A percentile compares a stretch with the other conserved stretches of the same genome.
phyloP scores from a whole-genome alignment of 1,139 yeast genomes.

The Protomyces arabidopsidicola region DNA sequence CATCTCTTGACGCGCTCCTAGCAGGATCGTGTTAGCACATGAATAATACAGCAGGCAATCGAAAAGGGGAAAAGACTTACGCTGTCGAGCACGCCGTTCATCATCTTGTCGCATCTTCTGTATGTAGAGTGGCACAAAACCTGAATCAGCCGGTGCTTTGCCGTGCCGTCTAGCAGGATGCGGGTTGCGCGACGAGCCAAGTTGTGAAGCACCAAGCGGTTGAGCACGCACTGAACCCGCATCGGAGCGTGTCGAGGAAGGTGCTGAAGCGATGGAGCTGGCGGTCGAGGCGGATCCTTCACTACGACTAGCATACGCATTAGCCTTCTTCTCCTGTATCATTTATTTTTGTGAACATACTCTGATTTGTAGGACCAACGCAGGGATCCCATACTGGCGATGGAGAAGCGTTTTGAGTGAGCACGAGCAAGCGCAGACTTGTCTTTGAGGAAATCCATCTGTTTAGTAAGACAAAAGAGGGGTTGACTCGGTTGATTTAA shows the following conservation, averaged over 20 bases:
- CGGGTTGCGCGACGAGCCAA: not conserved
- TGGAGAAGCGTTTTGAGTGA: conserved; percentile 24
- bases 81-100: conserved; percentile 10
- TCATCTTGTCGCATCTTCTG: conserved; percentile 25
- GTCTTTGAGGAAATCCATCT: conserved; percentile 9
- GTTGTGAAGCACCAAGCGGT: not conserved
- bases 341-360: not conserved
- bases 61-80: not conserved
- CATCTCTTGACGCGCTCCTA: not conserved
- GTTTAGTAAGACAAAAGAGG: not conserved
- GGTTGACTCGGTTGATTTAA: not conserved
- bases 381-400: conserved; percentile 22
- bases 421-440: conserved; percentile 17
- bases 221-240: conserved; percentile 5
- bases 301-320: conserved; percentile 5
- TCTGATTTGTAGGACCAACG: conserved; percentile 24
- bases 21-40: not conserved
- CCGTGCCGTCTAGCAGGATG: conserved; percentile 17
- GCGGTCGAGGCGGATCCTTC: conserved; percentile 24
- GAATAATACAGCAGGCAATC: too few species aligned
- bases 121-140: conserved; percentile 23
- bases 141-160: conserved; percentile 8
- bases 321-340: not conserved
- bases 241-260: conserved; percentile 16
- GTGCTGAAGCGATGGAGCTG: conserved; percentile 22